phyloP scores from a whole-genome alignment of 352 stramenopile species.

The Pythium apleroticum region DNA sequence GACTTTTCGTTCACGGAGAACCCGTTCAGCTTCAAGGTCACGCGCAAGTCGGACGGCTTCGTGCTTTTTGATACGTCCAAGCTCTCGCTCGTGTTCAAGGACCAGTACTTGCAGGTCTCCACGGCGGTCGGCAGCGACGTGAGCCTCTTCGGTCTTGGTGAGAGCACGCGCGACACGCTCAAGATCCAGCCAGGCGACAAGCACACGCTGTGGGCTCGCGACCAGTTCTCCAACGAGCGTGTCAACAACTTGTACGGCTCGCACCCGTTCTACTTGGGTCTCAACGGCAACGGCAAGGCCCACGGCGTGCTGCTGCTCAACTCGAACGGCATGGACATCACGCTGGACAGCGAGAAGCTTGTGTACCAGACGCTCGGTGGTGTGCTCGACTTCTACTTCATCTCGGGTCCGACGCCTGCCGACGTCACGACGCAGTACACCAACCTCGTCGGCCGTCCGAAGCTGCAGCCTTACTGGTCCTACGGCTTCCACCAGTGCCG shows the following conservation, averaged over 20 bases:
- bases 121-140: slow-evolving; percentile 28
- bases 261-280: slow-evolving; percentile 50
- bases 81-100: slow-evolving; percentile 35
- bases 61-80: slow-evolving; percentile 53
- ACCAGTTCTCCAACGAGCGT: slow-evolving; percentile 35
- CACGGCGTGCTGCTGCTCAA: slow-evolving; percentile 58
- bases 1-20: slow-evolving; percentile 35
- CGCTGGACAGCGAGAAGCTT: slow-evolving; percentile 31
- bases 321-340: slow-evolving; percentile 64
- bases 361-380: slow-evolving; percentile 51
- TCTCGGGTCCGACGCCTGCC: slow-evolving; percentile 40
- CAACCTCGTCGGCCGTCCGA: slow-evolving; percentile 46
- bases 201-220: slow-evolving; percentile 46
- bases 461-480: slow-evolving; percentile 62
- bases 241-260: slow-evolving; percentile 58
- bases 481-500: slow-evolving; percentile 67
- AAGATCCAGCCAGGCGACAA: slow-evolving; percentile 36
- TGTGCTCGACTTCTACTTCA: slow-evolving; percentile 60
- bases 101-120: slow-evolving; percentile 61
- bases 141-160: slow-evolving; percentile 47
- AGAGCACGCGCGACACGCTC: slow-evolving; percentile 41
- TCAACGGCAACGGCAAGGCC: slow-evolving; percentile 36
- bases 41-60: slow-evolving; percentile 33
- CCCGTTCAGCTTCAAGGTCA: slow-evolving; percentile 40
- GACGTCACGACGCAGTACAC: slow-evolving; percentile 54